Percentiles rank a stretch among this genome's conserved stretches.
Conservation (phyloP, 1,284 basidiomycete species). For the Puccinia novopanici region DNA sequence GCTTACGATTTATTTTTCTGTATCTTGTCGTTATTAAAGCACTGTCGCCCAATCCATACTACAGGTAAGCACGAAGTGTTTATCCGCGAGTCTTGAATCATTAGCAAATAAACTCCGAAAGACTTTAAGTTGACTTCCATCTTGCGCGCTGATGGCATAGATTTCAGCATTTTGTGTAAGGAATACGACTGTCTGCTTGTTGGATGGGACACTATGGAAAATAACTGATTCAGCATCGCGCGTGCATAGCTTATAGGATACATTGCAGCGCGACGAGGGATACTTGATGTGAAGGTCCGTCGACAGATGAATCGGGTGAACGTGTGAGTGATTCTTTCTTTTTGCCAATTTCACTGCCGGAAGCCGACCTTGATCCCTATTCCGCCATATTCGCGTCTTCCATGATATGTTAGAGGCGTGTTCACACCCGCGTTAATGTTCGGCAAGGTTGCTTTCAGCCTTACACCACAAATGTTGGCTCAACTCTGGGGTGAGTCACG, state of each 20-base stretch:
- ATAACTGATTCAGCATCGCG: neutral
- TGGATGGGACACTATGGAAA: neutral
- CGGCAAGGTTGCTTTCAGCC: constrained; percentile 61
- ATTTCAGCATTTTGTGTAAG: constrained; percentile 43
- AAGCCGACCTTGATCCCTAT: constrained; percentile 53
- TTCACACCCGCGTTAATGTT: constrained; percentile 60
- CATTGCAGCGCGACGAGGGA: constrained; percentile 24
- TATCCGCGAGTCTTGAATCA: neutral
- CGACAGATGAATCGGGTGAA: constrained; percentile 33
- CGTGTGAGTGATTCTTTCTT: constrained; percentile 16
- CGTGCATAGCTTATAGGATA: constrained; percentile 33
- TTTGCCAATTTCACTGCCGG: constrained; percentile 33
- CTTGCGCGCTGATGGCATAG: neutral
- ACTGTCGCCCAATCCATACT: constrained; percentile 31
- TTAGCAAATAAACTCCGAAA: neutral
- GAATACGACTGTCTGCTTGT: neutral
- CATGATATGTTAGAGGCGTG: constrained; percentile 52
- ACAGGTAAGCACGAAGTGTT: constrained; percentile 12
- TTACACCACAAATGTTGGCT: constrained; percentile 60
- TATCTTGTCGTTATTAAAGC: neutral
- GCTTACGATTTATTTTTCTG: neutral
- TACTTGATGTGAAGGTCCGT: constrained; percentile 1
- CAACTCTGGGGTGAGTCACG: constrained; percentile 58
- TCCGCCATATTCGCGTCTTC: neutral
- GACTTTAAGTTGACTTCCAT: neutral